Evolutionary conservation across 768 basidiomycete genomes (phyloP).

Genomic region (Tulasnella sp.): DNA sequence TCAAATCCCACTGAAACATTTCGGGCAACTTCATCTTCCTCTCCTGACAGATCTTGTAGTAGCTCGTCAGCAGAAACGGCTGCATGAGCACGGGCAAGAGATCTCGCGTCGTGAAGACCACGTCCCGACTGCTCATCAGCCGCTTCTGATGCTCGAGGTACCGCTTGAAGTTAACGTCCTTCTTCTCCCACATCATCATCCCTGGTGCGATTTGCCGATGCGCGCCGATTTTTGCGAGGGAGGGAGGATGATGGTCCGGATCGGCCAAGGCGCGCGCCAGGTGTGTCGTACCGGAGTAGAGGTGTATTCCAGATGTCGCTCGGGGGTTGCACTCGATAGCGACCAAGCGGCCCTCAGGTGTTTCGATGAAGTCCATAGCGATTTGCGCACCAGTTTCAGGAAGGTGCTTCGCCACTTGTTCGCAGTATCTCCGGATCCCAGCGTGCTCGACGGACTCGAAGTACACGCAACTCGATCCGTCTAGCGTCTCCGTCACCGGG

Average conservation of each 20-base stretch:
- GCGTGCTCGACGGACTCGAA: slow-evolving; percentile 6
- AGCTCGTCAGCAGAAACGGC: slow-evolving; percentile 7
- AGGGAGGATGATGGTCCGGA: neutral
- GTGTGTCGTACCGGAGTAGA: slow-evolving; percentile 1
- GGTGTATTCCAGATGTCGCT: slow-evolving; percentile 7
- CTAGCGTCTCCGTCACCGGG: slow-evolving; percentile 8
- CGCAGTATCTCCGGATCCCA: neutral
- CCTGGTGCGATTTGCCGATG: slow-evolving; percentile 10
- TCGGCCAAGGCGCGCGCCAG: neutral
- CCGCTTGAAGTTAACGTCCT: neutral
- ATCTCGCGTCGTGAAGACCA: slow-evolving; percentile 3
- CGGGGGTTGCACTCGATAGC: slow-evolving; percentile 14
- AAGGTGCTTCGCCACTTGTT: neutral
- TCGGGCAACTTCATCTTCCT: slow-evolving; percentile 9
- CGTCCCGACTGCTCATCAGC: slow-evolving; percentile 5
- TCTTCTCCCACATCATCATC: slow-evolving; percentile 12
- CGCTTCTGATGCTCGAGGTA: slow-evolving; percentile 3
- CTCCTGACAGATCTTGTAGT: slow-evolving; percentile 10
- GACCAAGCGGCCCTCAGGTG: neutral
- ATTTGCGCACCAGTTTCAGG: neutral
- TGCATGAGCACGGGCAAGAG: slow-evolving; percentile 5
- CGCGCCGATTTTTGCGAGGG: slow-evolving; percentile 1
- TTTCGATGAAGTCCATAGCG: slow-evolving; percentile 12
- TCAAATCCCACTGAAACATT: slow-evolving; percentile 13
- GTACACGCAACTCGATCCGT: slow-evolving; percentile 10